A percentile compares a stretch with the other conserved stretches of the same genome.
Conservation (phyloP, 495 filamentous ascomycete species). For the Margaritispora aquatica region DNA sequence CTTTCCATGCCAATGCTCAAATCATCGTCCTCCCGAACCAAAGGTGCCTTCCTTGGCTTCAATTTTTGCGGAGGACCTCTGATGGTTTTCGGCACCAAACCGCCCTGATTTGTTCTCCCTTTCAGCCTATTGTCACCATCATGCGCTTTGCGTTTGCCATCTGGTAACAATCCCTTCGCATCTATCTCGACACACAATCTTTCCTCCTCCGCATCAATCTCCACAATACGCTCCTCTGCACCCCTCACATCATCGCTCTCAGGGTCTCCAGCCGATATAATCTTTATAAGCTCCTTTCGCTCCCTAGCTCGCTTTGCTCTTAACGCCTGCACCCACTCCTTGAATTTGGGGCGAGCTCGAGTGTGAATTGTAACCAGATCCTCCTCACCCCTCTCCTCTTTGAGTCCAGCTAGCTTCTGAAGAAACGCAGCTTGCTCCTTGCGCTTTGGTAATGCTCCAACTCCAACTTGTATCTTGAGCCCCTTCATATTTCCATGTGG, state of each 20-base stretch:
- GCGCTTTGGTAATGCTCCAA: background rate
- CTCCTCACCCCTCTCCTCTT: slow-evolving; percentile 44
- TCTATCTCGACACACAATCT: background rate
- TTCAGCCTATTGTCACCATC: background rate
- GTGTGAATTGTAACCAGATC: slow-evolving; percentile 35
- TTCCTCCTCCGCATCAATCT: slow-evolving; percentile 8
- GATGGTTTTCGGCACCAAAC: background rate
- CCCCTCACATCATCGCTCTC: background rate
- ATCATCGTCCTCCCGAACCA: background rate
- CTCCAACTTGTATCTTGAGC: slow-evolving; percentile 4
- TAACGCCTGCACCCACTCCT: background rate
- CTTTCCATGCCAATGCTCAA: background rate
- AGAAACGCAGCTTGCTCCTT: slow-evolving; percentile 16
- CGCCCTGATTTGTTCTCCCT: background rate
- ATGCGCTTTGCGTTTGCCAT: background rate
- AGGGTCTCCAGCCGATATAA: background rate
- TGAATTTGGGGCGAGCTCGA: background rate
- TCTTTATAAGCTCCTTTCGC: background rate
- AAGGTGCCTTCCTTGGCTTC: background rate
- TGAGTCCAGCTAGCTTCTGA: slow-evolving; percentile 41
- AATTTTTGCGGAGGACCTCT: background rate
- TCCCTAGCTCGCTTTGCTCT: slow-evolving; percentile 8
- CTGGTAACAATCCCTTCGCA: background rate
- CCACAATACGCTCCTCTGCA: slow-evolving; percentile 5
- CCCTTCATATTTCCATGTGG: slow-evolving; percentile 42